Evolutionary conservation across 352 stramenopile species (phyloP).

Genomic region (Phytophthora uliginosa): DNA sequence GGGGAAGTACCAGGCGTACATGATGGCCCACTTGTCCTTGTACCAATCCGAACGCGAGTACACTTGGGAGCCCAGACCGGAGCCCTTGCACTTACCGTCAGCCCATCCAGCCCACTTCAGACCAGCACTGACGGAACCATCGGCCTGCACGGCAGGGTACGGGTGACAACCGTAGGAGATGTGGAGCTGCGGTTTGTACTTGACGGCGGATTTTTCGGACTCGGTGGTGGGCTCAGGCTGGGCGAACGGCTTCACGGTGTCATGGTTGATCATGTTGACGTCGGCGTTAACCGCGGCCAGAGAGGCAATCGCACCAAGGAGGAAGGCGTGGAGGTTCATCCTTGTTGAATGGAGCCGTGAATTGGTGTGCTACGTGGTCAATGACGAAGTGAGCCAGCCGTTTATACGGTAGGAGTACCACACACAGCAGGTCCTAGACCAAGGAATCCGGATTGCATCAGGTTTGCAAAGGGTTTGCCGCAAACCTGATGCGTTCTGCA

Average conservation of each 20-base stretch:
- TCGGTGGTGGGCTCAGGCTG: conserved; percentile 15
- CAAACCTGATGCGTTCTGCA: too few species aligned
- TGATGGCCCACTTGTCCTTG: conserved; percentile 28
- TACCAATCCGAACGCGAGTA: conserved; percentile 10
- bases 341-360: neutral
- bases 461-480: too few species aligned
- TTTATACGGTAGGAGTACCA: neutral
- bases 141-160: conserved; percentile 15
- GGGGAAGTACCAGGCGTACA: conserved; percentile 46
- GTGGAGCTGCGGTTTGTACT: conserved; percentile 22
- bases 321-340: conserved; percentile 25
- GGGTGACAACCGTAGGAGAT: conserved; percentile 21
- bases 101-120: conserved; percentile 5
- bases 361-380: neutral
- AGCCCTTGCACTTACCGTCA: conserved; percentile 31
- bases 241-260: conserved; percentile 23
- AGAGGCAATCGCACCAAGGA: conserved; percentile 8
- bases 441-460: too few species aligned
- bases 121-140: conserved; percentile 10
- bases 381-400: conserved; percentile 1
- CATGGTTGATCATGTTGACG: conserved; percentile 33
- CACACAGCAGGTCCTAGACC: too few species aligned
- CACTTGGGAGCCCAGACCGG: conserved; percentile 30
- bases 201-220: conserved; percentile 20
- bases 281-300: conserved; percentile 7